These are phyloP conservation scores for Aspergillus aculeatus DNA, from an alignment of 2,329 filamentous ascomycete species.

Conservation along the genomic window DNA sequence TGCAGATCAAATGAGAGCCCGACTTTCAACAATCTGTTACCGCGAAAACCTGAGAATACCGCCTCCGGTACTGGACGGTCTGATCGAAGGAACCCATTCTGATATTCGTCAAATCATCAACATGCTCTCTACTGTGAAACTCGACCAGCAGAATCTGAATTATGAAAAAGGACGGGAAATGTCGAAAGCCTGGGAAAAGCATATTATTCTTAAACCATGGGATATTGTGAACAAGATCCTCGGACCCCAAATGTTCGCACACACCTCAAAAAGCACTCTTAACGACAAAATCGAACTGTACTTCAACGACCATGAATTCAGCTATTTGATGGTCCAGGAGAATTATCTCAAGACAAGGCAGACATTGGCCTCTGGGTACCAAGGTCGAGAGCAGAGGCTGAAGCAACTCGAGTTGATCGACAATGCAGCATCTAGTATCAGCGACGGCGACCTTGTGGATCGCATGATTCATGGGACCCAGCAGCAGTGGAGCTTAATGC, in stretches of 20 bases:
- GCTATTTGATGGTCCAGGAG: constrained; percentile 95
- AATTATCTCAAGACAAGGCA: constrained; percentile 90
- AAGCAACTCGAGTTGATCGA: constrained; percentile 85
- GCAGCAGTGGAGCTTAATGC: constrained; percentile 98
- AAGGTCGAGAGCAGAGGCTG: constrained; percentile 67
- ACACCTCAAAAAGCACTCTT: constrained; percentile 77
- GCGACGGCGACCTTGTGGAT: constrained; percentile 92
- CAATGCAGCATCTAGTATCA: constrained; percentile 90
- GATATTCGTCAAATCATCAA: constrained; percentile 98
- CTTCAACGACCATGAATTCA: constrained; percentile 99
- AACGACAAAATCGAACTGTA: constrained; percentile 99
- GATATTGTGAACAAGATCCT: constrained; percentile 95
- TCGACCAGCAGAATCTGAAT: constrained; percentile 76
- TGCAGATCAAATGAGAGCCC: constrained; percentile 82
- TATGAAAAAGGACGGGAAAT: constrained; percentile 87
- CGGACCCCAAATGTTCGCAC: constrained; percentile 78
- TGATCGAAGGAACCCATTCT: constrained; percentile 92
- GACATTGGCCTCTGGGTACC: constrained; percentile 60
- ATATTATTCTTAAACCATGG: constrained; percentile 95
- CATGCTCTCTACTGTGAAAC: constrained; percentile 92
- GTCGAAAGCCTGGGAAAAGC: constrained; percentile 98
- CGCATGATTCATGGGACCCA: constrained; percentile 98
- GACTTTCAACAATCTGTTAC: constrained; percentile 93
- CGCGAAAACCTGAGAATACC: constrained; percentile 87
- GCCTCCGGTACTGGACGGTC: constrained; percentile 77